Conservation (phyloP, 2,329 filamentous ascomycete genomes). For the Beauveria bassiana region DNA sequence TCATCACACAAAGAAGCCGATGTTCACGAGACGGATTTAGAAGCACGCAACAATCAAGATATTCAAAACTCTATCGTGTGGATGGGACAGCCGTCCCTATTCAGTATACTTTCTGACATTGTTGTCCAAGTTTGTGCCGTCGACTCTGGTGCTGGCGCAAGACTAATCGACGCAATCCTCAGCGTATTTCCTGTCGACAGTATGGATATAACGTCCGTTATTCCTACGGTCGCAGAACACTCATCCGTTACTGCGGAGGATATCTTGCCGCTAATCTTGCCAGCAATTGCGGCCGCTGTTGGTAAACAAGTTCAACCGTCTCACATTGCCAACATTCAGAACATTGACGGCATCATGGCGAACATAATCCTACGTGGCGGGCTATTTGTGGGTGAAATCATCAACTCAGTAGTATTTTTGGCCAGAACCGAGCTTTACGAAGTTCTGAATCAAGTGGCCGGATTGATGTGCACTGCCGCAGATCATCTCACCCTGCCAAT, state of each 20-base stretch:
- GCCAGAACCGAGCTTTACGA: constrained; percentile 12
- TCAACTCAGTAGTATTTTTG: constrained; percentile 5
- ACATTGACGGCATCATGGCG: constrained; percentile 12
- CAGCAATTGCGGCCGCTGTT: constrained; percentile 16
- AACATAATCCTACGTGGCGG: constrained; percentile 16
- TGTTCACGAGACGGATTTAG: neutral
- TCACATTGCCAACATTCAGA: neutral
- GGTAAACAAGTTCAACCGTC: constrained; percentile 10
- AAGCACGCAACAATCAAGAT: neutral
- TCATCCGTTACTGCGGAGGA: constrained; percentile 11
- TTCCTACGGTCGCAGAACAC: constrained; percentile 15
- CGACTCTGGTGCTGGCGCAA: constrained; percentile 16
- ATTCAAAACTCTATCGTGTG: neutral
- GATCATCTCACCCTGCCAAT: constrained; percentile 14
- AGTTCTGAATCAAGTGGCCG: constrained; percentile 17
- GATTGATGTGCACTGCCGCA: constrained; percentile 16
- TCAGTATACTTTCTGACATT: constrained; percentile 15
- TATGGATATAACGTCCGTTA: constrained; percentile 12
- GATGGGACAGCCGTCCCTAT: constrained; percentile 11
- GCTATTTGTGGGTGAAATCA: constrained; percentile 17
- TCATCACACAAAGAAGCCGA: neutral
- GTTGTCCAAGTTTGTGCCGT: constrained; percentile 14
- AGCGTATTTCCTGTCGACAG: constrained; percentile 15
- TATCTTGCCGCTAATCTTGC: constrained; percentile 18
- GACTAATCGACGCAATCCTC: constrained; percentile 17